phyloP scores from a whole-genome alignment of 257 asterid genomes.

The Lavandula angustifolia region DNA sequence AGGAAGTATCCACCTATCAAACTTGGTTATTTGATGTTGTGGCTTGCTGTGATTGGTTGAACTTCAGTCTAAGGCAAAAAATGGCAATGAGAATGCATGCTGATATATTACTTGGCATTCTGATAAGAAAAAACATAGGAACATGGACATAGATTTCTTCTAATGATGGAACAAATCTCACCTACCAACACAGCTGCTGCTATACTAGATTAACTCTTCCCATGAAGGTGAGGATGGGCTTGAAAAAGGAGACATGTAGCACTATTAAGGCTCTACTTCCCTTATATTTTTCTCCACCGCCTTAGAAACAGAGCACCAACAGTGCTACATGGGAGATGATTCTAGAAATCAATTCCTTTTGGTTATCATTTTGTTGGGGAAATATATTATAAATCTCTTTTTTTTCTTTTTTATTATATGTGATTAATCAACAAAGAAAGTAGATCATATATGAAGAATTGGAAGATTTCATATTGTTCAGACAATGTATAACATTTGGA shows the following conservation, averaged over 20 bases:
- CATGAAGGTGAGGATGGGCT: slow-evolving; percentile 12
- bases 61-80: slow-evolving; percentile 21
- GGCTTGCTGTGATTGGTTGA: slow-evolving; percentile 37
- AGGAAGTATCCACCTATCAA: neutral
- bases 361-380: neutral
- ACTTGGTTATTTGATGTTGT: slow-evolving; percentile 29
- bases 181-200: slow-evolving; percentile 28
- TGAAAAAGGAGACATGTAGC: slow-evolving; percentile 36
- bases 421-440: too few relatives aligned
- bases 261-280: slow-evolving; percentile 67
- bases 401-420: too few relatives aligned
- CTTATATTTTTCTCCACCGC: neutral
- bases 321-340: slow-evolving; percentile 42
- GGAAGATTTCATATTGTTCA: too few relatives aligned
- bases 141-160: slow-evolving; percentile 41
- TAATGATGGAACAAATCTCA: slow-evolving; percentile 35
- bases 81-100: slow-evolving; percentile 32
- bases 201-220: slow-evolving; percentile 24
- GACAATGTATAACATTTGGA: too few relatives aligned
- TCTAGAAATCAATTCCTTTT: slow-evolving; percentile 14
- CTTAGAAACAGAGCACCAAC: slow-evolving; percentile 61
- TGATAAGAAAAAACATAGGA: slow-evolving; percentile 30
- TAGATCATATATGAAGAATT: too few relatives aligned
- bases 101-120: slow-evolving; percentile 30
- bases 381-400: neutral